phyloP scores from a whole-genome alignment of 179 eudicot species.

The Drosera spatulata region DNA sequence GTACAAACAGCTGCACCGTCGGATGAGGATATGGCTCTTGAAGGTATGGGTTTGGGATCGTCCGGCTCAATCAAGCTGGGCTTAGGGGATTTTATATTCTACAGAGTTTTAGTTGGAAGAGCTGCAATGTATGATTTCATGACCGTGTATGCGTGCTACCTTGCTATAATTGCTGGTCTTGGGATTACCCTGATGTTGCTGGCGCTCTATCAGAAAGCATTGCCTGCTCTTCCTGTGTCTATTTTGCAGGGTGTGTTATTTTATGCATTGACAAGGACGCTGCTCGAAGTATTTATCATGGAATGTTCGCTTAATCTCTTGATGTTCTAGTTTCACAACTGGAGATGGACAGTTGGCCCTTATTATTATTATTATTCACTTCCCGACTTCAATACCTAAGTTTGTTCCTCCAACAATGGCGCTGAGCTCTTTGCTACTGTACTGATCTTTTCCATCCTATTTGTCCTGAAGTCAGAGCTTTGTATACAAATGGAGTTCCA shows the following conservation, averaged over 20 bases:
- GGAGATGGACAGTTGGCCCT: too few species aligned
- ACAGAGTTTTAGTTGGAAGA: conserved; percentile 94
- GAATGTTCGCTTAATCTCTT: conserved; percentile 75
- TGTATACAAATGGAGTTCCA: too few species aligned
- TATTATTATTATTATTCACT: too few species aligned
- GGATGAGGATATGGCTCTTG: conserved; percentile 50
- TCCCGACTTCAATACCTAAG: too few species aligned
- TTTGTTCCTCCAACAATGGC: too few species aligned
- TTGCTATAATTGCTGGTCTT: conserved; percentile 95
- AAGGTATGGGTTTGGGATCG: conserved; percentile 90
- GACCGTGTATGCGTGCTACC: conserved; percentile 89
- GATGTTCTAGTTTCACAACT: conserved; percentile 51
- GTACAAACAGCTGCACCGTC: conserved; percentile 12
- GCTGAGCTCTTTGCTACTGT: too few species aligned
- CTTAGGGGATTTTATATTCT: conserved; percentile 81
- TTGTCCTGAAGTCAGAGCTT: too few species aligned
- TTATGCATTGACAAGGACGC: conserved; percentile 67
- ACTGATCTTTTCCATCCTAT: too few species aligned
- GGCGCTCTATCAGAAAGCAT: conserved; percentile 84
- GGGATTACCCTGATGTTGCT: conserved; percentile 73
- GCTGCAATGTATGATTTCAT: conserved; percentile 97
- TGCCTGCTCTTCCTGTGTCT: conserved; percentile 95
- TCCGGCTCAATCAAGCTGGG: conserved; percentile 92
- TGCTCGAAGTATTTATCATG: conserved; percentile 71
- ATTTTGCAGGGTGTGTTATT: conserved; percentile 78